These are phyloP conservation scores for Ceratobasidium sp. DNA, from an alignment of 1,284 basidiomycete species.

Conservation along the genomic window DNA sequence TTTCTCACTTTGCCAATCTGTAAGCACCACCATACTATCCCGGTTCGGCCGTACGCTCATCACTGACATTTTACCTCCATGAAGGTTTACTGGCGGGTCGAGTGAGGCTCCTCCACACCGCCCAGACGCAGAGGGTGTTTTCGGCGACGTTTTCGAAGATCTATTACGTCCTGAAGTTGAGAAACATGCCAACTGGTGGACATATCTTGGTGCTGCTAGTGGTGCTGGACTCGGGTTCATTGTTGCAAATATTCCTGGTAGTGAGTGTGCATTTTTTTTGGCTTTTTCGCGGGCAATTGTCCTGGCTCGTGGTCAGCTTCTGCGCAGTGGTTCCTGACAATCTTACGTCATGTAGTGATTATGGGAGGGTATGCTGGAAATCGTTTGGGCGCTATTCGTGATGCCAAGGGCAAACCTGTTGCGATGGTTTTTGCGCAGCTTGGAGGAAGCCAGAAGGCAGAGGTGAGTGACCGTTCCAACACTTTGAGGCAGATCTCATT, in stretches of 20 bases:
- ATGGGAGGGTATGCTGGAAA: slow-evolving; percentile 83
- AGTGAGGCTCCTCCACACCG: slow-evolving; percentile 52
- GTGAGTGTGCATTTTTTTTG: slow-evolving; percentile 1
- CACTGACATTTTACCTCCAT: not conserved
- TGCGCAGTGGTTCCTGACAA: slow-evolving; percentile 15
- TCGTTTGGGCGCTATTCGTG: slow-evolving; percentile 81
- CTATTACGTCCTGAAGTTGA: slow-evolving; percentile 79
- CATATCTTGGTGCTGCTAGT: slow-evolving; percentile 71
- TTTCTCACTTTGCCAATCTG: slow-evolving; percentile 74
- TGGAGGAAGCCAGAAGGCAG: slow-evolving; percentile 80
- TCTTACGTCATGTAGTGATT: slow-evolving; percentile 53
- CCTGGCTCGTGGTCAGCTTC: slow-evolving; percentile 40
- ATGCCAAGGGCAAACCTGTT: slow-evolving; percentile 92
- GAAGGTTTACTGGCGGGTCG: slow-evolving; percentile 53
- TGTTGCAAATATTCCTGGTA: slow-evolving; percentile 82
- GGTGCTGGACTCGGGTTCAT: slow-evolving; percentile 79
- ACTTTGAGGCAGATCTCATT: slow-evolving; percentile 44
- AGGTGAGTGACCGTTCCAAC: slow-evolving; percentile 58
- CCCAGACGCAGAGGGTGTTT: slow-evolving; percentile 80
- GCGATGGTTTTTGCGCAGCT: slow-evolving; percentile 87
- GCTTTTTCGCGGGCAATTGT: not conserved
- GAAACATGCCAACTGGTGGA: slow-evolving; percentile 71
- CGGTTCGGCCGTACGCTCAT: not conserved
- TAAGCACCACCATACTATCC: slow-evolving; percentile 3
- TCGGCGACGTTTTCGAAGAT: slow-evolving; percentile 90